These are phyloP conservation scores for Perkinsus chesapeaki DNA, from an alignment of 169 alveolate species.

Conservation along the genomic window DNA sequence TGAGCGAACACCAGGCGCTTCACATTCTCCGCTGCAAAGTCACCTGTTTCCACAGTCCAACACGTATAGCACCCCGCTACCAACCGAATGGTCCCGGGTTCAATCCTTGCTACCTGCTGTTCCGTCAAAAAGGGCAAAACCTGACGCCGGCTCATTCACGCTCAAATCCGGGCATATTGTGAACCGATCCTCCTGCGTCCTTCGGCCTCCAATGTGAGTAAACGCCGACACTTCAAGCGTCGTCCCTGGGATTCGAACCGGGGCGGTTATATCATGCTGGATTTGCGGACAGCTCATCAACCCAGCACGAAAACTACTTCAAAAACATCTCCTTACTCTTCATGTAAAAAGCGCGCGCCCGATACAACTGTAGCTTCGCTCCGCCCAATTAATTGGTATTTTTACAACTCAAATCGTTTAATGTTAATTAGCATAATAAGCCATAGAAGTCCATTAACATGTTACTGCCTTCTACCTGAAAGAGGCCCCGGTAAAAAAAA, in stretches of 20 bases:
- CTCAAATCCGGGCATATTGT: slow-evolving; percentile 41
- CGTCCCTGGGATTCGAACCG: slow-evolving; percentile 18
- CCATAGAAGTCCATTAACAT: too few relatives aligned
- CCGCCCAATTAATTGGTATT: too few relatives aligned
- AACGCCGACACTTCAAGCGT: slow-evolving; percentile 26
- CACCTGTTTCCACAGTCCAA: slow-evolving; percentile 21
- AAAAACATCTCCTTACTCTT: neutral
- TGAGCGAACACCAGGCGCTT: slow-evolving; percentile 50
- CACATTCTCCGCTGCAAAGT: slow-evolving; percentile 53
- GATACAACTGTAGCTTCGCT: too few relatives aligned
- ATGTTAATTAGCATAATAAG: too few relatives aligned
- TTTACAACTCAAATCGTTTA: too few relatives aligned
- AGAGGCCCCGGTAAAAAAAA: too few relatives aligned
- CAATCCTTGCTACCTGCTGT: slow-evolving; percentile 49
- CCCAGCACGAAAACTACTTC: neutral
- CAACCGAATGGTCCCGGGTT: neutral
- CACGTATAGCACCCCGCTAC: neutral
- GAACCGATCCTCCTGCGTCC: slow-evolving; percentile 60
- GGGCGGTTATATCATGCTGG: neutral
- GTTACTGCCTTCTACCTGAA: too few relatives aligned
- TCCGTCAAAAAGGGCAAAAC: slow-evolving; percentile 68
- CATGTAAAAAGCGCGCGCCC: too few relatives aligned
- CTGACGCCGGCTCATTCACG: slow-evolving; percentile 34
- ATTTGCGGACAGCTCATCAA: neutral
- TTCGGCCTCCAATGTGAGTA: slow-evolving; percentile 41